These are phyloP conservation scores for Isoetes taiwanensis DNA, from an alignment of 75 land plant species.

Conservation along the genomic window DNA sequence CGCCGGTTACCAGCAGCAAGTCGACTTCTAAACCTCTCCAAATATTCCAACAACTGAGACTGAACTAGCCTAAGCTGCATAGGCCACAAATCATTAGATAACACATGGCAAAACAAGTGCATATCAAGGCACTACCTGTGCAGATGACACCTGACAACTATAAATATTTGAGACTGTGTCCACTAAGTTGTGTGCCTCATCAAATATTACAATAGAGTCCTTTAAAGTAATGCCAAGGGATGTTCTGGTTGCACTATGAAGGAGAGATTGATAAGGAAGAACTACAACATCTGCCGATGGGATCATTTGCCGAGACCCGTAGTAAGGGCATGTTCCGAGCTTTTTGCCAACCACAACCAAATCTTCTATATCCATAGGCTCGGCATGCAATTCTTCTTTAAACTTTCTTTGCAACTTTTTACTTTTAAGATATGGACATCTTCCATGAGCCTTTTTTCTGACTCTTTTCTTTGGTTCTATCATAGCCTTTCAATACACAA, in stretches of 20 bases:
- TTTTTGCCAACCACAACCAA: slow-evolving; percentile 55
- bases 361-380: slow-evolving; percentile 85
- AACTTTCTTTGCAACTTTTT: slow-evolving; percentile 43
- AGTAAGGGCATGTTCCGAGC: slow-evolving; percentile 82
- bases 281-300: slow-evolving; percentile 71
- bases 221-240: slow-evolving; percentile 74
- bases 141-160: slow-evolving; percentile 49
- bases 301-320: slow-evolving; percentile 71
- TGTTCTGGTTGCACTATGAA: slow-evolving; percentile 67
- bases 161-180: slow-evolving; percentile 78
- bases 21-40: slow-evolving; percentile 42
- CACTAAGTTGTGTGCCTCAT: slow-evolving; percentile 94
- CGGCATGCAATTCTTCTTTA: slow-evolving; percentile 33
- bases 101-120: background rate
- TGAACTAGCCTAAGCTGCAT: slow-evolving; percentile 55
- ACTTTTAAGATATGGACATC: slow-evolving; percentile 72
- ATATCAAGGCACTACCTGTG: slow-evolving; percentile 41
- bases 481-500: background rate
- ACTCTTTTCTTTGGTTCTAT: background rate
- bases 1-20: slow-evolving; percentile 81
- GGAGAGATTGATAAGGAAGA: slow-evolving; percentile 89
- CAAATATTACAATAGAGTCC: slow-evolving; percentile 65
- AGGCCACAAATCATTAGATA: too few species aligned
- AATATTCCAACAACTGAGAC: slow-evolving; percentile 40
- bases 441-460: slow-evolving; percentile 28